Evolutionary conservation across 192 early-diverging fungal species (phyloP).

Genomic region (Coemansia sp.): DNA sequence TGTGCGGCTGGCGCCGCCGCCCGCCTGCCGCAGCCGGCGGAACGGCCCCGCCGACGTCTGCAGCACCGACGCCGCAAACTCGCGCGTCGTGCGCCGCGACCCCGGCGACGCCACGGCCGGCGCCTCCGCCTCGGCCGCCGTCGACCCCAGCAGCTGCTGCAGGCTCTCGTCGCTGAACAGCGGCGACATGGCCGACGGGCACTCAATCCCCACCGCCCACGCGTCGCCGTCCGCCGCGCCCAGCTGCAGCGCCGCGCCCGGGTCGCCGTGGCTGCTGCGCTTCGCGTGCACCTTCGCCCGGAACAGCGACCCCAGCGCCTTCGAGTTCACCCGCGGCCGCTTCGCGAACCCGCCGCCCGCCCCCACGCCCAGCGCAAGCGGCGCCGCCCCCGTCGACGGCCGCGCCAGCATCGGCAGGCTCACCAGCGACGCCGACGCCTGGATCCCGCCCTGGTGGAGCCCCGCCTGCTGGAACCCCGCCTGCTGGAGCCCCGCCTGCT

Average conservation of each 20-base stretch:
- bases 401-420: conserved; percentile 48
- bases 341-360: conserved; percentile 13
- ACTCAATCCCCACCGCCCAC: conserved; percentile 39
- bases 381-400: conserved; percentile 28
- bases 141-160: conserved; percentile 41
- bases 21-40: conserved; percentile 35
- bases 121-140: conserved; percentile 7
- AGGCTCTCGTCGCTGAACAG: conserved; percentile 45
- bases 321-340: conserved; percentile 40
- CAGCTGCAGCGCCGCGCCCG: conserved; percentile 17
- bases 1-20: conserved; percentile 23
- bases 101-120: conserved; percentile 2
- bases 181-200: conserved; percentile 31
- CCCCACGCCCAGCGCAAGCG: conserved; percentile 14
- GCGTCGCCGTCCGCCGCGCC: conserved; percentile 5
- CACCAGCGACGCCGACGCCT: conserved; percentile 43
- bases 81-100: conserved; percentile 37
- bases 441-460: conserved; percentile 37
- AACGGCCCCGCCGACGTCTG: conserved; percentile 41
- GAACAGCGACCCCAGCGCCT: conserved; percentile 41
- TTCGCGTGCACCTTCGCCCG: conserved; percentile 31
- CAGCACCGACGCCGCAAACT: conserved; percentile 40
- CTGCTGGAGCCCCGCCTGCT: too few relatives aligned
- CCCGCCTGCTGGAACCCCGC: conserved; percentile 44
- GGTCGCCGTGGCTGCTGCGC: conserved; percentile 39